Evolutionary conservation across 495 filamentous ascomycete species (phyloP), one percentile per base, ranked within the genome.

Genomic region (Daldinia caldariorum): DNA sequence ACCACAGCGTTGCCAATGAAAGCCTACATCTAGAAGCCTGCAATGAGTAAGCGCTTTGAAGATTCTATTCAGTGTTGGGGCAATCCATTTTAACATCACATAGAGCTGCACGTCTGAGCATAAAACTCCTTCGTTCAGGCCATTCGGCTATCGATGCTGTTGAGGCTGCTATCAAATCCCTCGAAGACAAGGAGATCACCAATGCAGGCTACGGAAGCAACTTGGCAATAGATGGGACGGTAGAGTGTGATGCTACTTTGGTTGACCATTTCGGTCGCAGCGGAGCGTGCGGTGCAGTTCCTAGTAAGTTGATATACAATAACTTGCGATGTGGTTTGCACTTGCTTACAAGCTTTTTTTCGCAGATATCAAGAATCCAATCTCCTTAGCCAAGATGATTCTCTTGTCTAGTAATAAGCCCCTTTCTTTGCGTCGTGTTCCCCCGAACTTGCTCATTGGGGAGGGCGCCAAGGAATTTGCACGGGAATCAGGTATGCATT

Each of bases 161-260:
- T 32, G 95, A 98, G 78, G 88, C 91, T 56, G 94, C 96, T 31
- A 86, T 99, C 64, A 91, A 88, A 72, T 83, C 90, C 16, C 85
- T 99, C 39, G 95, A 99, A 77, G 92, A 99, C 74, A 88, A 89
- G 50, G 92, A 97, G 70, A 97, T 99, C 73, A 98, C 96, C 22
- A 99, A 99, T 78, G 90, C 94, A 14, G 95, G 96, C 14, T 97
- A 90, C 72, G 96, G 96, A 35, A 98, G 96, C 80, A 99, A 99
- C 73, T 80, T 97, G n/a, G 88, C 90, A 51, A 89, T 94, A 56
- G 90, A 97, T 69, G 95, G 95, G 3, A 86, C 88, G 14, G 95
- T 97, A 26, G 96, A 99, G 76, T 93, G 94, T 73, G 95, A 99
- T 80, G 96, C 95, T 37, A 92, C 92, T 0, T 87, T 99, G 39